Base-by-base conservation (phyloP, 2,329 filamentous ascomycete genomes). In the Metarhizium rileyi region DNA sequence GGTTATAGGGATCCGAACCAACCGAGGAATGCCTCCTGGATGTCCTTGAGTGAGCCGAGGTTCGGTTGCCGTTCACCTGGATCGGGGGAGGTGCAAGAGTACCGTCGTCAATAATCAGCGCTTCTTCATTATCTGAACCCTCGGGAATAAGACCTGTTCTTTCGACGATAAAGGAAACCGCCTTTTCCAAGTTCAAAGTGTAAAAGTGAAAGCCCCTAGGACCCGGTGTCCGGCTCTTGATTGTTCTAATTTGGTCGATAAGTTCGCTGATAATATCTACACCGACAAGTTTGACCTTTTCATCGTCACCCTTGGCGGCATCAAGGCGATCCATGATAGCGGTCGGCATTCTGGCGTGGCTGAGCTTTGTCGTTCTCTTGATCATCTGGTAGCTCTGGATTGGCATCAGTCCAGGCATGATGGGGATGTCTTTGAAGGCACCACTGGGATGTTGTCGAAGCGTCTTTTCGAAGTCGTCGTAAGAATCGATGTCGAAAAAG, bases 341-440 rank as follows among this genome's bases (percentile, higher is more conserved):
- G 1, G 78, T 71, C 0, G 93, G 93, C 42, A 97, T 75, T 54
- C 78, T 83, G 44, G 90, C 91, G 65, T 96, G 90, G 65, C 90
- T 95, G 41, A 98, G 77, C 70, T 97, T 98, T 23, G 90, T 91
- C 28, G 91, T 95, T 54, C 93, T 76, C 61, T 89, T 89, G 60
- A 98, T 81, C 73, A 95, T 97, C 65, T 95, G 88, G 68, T 95
- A 97, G 69, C 87, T 94, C 70, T 98, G 93, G 47, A 98, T 90
- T 12, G 93, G 93, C 90, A 98, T 96, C 60, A 98, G 74, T 1
- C 93, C 93, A 0, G 93, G 91, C 50, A 98, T 87, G 57, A 98
- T 94, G 6, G 88, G 86, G 23, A 96, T 86, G 3, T 79, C 81
- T 68, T 87, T 87, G 70, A 98, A 96, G 3, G 79, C 77, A 3